A percentile compares a stretch with the other conserved stretches of the same genome.
Conservation (phyloP, 208 protist genomes). For the Naegleria gruberi region DNA sequence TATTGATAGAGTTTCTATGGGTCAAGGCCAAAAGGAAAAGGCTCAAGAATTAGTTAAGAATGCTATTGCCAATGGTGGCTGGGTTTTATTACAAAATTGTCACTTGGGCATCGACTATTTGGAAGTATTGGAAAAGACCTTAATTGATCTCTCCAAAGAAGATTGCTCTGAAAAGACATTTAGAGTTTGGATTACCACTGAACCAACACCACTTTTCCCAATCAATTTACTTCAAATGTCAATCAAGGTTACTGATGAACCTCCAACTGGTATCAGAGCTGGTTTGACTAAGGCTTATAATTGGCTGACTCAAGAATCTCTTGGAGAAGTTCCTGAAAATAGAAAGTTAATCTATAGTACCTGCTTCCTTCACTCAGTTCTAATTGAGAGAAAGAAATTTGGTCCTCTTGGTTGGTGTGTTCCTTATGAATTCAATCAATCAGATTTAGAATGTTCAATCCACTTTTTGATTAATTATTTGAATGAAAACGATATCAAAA, state of each 20-base stretch:
- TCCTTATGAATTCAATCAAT: slow-evolving; percentile 97
- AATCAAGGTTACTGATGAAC: slow-evolving; percentile 96
- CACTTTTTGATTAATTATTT: slow-evolving; percentile 66
- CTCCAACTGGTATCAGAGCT: slow-evolving; percentile 74
- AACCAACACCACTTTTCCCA: slow-evolving; percentile 58
- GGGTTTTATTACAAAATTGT: slow-evolving; percentile 73
- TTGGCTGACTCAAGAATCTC: slow-evolving; percentile 50
- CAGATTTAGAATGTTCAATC: slow-evolving; percentile 70
- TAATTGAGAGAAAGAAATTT: slow-evolving; percentile 95
- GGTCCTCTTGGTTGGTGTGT: slow-evolving; percentile 96
- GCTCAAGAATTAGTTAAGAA: slow-evolving; percentile 37
- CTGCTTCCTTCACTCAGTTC: slow-evolving; percentile 91
- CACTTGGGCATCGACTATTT: slow-evolving; percentile 65
- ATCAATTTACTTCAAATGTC: slow-evolving; percentile 80
- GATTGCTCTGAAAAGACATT: slow-evolving; percentile 43
- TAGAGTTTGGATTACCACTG: slow-evolving; percentile 65
- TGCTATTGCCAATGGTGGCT: slow-evolving; percentile 58
- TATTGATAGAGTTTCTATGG: slow-evolving; percentile 61
- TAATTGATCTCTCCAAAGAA: slow-evolving; percentile 44
- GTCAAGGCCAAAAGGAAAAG: slow-evolving; percentile 62
- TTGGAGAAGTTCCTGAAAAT: slow-evolving; percentile 58
- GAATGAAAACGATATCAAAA: slow-evolving; percentile 43
- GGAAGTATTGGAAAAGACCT: slow-evolving; percentile 49
- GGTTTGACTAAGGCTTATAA: slow-evolving; percentile 52
- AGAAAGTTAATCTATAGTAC: slow-evolving; percentile 60